phyloP scores from a whole-genome alignment of 176 grass and related monocot genomes.

The Oryza longistaminata region DNA sequence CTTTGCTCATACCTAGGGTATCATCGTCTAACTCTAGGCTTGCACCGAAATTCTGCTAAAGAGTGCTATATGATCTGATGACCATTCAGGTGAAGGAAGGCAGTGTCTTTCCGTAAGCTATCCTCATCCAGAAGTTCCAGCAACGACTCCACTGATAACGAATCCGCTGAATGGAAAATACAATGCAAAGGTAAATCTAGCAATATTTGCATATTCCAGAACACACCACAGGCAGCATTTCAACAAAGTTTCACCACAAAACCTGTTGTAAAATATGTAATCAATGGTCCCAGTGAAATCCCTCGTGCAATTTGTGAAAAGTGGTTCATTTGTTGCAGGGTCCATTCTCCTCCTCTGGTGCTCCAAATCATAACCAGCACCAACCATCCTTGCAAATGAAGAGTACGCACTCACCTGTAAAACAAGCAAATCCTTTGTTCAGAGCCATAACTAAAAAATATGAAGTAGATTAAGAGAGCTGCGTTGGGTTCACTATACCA shows the following conservation, averaged over 20 bases:
- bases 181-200: slow-evolving; percentile 13
- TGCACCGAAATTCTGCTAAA: slow-evolving; percentile 88
- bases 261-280: slow-evolving; percentile 95
- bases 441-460: slow-evolving; percentile 27
- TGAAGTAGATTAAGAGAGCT: neutral
- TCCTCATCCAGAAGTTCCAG: slow-evolving; percentile 91
- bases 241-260: slow-evolving; percentile 28
- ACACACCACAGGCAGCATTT: neutral
- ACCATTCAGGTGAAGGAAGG: slow-evolving; percentile 94
- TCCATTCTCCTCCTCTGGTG: slow-evolving; percentile 77
- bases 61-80: slow-evolving; percentile 88
- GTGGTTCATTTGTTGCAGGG: slow-evolving; percentile 70
- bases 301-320: slow-evolving; percentile 89
- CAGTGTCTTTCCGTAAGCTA: slow-evolving; percentile 85
- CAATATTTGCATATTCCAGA: slow-evolving; percentile 26
- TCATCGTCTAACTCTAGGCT: slow-evolving; percentile 66
- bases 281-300: slow-evolving; percentile 85
- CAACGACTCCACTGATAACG: slow-evolving; percentile 78
- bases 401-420: slow-evolving; percentile 92
- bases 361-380: slow-evolving; percentile 62
- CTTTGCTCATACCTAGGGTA: slow-evolving; percentile 46
- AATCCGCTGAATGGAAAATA: slow-evolving; percentile 63
- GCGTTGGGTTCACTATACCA: slow-evolving; percentile 52
- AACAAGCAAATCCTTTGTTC: slow-evolving; percentile 31
- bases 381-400: slow-evolving; percentile 66